Conservation (phyloP, 495 filamentous ascomycete genomes). For the Penicillium bovifimosum region DNA sequence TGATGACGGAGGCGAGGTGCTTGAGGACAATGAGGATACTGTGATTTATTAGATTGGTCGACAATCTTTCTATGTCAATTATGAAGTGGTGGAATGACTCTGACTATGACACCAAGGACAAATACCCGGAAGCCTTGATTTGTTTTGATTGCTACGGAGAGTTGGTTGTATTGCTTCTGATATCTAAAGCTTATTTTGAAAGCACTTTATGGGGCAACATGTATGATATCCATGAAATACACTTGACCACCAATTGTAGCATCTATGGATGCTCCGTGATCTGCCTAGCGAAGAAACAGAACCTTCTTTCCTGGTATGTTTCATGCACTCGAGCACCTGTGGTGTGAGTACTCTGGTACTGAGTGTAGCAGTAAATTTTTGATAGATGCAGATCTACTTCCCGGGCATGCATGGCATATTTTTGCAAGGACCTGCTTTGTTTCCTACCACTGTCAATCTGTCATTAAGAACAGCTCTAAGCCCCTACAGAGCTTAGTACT, state of each 20-base stretch:
- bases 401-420: no score
- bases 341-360: no score
- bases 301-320: no score
- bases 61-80: not conserved
- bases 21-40: conserved; percentile 77
- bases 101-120: not conserved
- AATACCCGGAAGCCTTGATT: not conserved
- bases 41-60: conserved; percentile 67
- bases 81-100: not conserved
- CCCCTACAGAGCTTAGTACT: no score
- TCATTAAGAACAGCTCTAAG: no score
- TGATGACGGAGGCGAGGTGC: conserved; percentile 63
- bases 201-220: not conserved
- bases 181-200: not conserved
- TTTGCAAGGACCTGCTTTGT: no score
- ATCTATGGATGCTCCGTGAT: not conserved
- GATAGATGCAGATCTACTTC: no score
- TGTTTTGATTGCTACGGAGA: not conserved
- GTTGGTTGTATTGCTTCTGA: not conserved
- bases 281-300: no score
- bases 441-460: no score
- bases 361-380: no score
- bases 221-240: not conserved
- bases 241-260: not conserved
- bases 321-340: no score